Conservation (phyloP, 2,329 filamentous ascomycete species). For the Pseudogymnoascus verrucosus region DNA sequence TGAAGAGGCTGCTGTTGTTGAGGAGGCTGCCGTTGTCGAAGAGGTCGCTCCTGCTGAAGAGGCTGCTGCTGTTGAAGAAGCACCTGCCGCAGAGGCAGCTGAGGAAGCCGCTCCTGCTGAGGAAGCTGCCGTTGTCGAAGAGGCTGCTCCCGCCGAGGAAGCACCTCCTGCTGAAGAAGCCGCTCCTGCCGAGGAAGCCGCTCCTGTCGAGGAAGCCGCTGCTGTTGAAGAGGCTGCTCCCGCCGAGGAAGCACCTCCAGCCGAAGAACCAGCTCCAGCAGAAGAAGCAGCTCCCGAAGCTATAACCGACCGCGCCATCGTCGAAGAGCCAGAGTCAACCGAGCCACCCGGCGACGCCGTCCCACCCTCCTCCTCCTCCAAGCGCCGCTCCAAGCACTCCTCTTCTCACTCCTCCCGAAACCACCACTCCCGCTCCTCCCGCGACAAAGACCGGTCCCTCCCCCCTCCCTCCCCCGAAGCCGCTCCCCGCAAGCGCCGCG, state of each 20-base stretch:
- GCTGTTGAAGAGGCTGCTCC: background rate
- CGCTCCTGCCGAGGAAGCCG: slow-evolving; percentile 13
- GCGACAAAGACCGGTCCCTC: slow-evolving; percentile 7
- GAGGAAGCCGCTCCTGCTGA: background rate
- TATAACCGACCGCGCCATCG: slow-evolving; percentile 17
- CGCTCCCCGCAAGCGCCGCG: slow-evolving; percentile 18
- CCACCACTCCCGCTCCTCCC: background rate
- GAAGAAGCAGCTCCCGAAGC: slow-evolving; percentile 7
- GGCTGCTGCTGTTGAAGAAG: background rate
- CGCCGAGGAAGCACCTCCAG: background rate
- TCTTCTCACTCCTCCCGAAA: background rate
- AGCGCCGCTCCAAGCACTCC: slow-evolving; percentile 10
- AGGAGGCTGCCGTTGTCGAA: background rate
- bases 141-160: background rate
- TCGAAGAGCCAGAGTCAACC: slow-evolving; percentile 21
- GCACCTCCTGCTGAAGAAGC: slow-evolving; percentile 14
- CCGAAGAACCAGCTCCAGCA: slow-evolving; percentile 12
- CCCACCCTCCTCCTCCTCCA: background rate
- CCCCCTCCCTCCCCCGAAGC: slow-evolving; percentile 16
- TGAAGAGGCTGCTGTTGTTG: slow-evolving; percentile 10
- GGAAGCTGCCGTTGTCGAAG: background rate
- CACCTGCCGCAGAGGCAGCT: background rate
- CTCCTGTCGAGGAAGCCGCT: background rate
- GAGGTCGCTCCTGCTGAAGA: background rate
- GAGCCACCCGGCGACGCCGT: slow-evolving; percentile 13